Conservation (phyloP, 257 asterid genomes). For the Solanum etuberosum region DNA sequence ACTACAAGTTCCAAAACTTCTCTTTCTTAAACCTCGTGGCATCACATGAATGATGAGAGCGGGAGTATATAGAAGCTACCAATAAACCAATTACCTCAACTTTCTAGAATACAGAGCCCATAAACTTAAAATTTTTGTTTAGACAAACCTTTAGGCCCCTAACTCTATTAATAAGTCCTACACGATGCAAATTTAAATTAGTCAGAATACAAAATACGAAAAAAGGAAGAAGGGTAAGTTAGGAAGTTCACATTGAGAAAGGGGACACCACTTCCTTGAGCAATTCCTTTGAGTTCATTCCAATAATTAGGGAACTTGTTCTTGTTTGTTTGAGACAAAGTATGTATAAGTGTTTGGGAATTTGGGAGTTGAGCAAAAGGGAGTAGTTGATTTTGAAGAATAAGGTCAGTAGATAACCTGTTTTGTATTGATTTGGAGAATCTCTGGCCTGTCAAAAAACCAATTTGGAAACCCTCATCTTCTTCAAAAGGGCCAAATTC, state of each 20-base stretch:
- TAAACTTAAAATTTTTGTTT: neutral
- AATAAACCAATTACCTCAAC: neutral
- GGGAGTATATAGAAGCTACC: neutral
- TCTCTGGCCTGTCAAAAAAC: slow-evolving; percentile 50
- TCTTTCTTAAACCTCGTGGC: accelerated
- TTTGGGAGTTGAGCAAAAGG: slow-evolving; percentile 53
- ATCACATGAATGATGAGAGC: neutral
- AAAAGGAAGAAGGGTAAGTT: neutral
- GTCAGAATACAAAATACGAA: neutral
- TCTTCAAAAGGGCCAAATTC: slow-evolving; percentile 61
- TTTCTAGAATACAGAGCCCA: neutral
- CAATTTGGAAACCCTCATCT: slow-evolving; percentile 31
- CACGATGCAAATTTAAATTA: neutral
- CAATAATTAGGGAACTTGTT: slow-evolving; percentile 50
- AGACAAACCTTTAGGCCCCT: neutral
- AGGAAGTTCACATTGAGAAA: slow-evolving; percentile 44
- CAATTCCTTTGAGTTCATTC: slow-evolving; percentile 79
- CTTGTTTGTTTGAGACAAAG: slow-evolving; percentile 33
- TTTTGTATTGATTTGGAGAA: slow-evolving; percentile 46
- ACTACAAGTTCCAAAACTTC: too few species aligned
- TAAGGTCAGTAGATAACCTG: slow-evolving; percentile 50
- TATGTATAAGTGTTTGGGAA: slow-evolving; percentile 37
- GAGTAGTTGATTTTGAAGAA: slow-evolving; percentile 62
- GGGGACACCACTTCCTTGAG: slow-evolving; percentile 57
- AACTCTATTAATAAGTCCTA: neutral